Percentiles rank a stretch among this genome's conserved stretches.
phyloP scores from a whole-genome alignment of 768 basidiomycete genomes.

The Heimioporus sp. region DNA sequence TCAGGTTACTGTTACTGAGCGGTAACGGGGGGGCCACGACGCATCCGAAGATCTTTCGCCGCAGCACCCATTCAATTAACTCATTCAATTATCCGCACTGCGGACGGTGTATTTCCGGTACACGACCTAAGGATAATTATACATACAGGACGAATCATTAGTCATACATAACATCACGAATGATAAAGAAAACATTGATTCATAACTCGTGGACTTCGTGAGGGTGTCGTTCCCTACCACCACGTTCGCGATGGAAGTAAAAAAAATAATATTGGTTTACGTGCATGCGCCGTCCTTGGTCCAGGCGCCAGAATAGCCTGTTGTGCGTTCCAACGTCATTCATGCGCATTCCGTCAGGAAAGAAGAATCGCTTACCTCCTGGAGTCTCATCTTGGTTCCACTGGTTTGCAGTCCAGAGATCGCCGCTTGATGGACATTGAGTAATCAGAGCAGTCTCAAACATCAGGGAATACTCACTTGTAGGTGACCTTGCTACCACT shows the following conservation, averaged over 20 bases:
- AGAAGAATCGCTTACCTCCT: slow-evolving; percentile 19
- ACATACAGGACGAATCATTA: neutral
- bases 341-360: neutral
- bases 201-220: too few species aligned
- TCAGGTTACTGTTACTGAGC: too few species aligned
- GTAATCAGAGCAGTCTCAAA: neutral
- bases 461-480: slow-evolving; percentile 28
- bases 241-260: neutral
- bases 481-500: slow-evolving; percentile 42
- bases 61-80: too few species aligned
- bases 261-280: neutral
- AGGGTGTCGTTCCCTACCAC: neutral
- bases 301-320: slow-evolving; percentile 55
- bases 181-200: too few species aligned
- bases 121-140: neutral
- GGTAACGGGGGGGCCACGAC: too few species aligned
- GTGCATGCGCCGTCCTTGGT: slow-evolving; percentile 54
- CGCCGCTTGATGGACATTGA: slow-evolving; percentile 30
- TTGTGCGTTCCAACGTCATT: neutral
- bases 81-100: too few species aligned
- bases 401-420: slow-evolving; percentile 47
- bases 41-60: too few species aligned
- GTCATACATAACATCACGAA: neutral
- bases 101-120: too few species aligned
- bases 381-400: slow-evolving; percentile 42